phyloP scores from a whole-genome alignment of 805 yeast genomes.

The Candida patagonica region DNA sequence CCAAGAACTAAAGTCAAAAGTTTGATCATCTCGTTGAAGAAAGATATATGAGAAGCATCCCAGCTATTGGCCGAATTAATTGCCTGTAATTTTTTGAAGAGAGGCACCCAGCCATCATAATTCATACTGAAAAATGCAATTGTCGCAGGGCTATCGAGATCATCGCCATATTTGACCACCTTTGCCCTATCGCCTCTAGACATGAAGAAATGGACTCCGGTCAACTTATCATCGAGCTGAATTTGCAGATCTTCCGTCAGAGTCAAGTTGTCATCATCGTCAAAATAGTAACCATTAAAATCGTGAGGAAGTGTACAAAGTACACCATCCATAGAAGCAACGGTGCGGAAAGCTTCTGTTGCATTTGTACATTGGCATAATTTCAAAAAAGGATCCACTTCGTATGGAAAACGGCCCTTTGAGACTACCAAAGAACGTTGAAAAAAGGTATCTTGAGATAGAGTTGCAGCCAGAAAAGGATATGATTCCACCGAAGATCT shows the following conservation, averaged over 20 bases:
- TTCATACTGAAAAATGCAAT: constrained; percentile 58
- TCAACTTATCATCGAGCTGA: too few species aligned
- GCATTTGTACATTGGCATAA: constrained; percentile 27
- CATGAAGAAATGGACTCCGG: too few species aligned
- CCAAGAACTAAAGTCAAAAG: too few species aligned
- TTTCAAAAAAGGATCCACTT: constrained; percentile 1
- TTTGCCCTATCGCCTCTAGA: constrained; percentile 62
- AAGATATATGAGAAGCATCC: constrained; percentile 3
- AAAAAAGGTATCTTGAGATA: constrained; percentile 1
- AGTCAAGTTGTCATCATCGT: constrained; percentile 39
- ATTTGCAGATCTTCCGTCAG: constrained; percentile 36
- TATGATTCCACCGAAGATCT: not conserved
- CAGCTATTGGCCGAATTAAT: constrained; percentile 30
- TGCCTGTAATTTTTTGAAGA: constrained; percentile 72
- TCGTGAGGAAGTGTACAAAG: constrained; percentile 38
- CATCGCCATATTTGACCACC: constrained; percentile 44
- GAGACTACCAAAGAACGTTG: not conserved
- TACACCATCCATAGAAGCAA: constrained; percentile 51
- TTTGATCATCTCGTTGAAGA: constrained; percentile 2
- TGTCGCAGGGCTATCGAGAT: constrained; percentile 29
- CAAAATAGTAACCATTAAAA: constrained; percentile 34
- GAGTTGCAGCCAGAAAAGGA: not conserved
- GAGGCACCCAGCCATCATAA: constrained; percentile 79
- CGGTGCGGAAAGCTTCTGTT: constrained; percentile 57
- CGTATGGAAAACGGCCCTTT: constrained; percentile 1